Evolutionary conservation across 2,329 filamentous ascomycete species (phyloP).

Genomic region (Elsinoe australis): DNA sequence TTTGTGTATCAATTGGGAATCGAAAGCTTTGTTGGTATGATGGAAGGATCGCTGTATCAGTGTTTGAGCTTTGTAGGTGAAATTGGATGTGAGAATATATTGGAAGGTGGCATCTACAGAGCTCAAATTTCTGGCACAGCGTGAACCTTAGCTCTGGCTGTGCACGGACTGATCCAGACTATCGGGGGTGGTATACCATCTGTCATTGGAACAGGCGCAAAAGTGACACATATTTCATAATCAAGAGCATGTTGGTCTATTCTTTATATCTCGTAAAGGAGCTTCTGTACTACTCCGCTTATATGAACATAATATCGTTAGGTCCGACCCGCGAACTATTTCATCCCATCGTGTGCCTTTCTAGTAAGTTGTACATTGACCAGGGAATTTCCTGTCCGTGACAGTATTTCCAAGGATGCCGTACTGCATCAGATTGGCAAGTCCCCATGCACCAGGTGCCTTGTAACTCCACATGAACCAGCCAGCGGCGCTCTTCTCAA

Average conservation of each 20-base stretch:
- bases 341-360: not conserved
- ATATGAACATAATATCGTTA: conserved; percentile 2
- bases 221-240: not conserved
- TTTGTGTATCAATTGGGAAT: not conserved
- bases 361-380: conserved; percentile 24
- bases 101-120: too few species aligned
- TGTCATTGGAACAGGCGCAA: too few species aligned
- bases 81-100: too few species aligned
- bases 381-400: conserved; percentile 26
- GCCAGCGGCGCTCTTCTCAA: conserved; percentile 34
- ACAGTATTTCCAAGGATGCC: conserved; percentile 36
- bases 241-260: not conserved
- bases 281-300: too few species aligned
- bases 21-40: too few species aligned
- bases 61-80: not conserved
- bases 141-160: too few species aligned
- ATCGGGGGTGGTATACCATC: too few species aligned
- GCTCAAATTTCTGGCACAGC: too few species aligned
- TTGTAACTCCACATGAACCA: conserved; percentile 41
- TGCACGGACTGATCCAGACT: too few species aligned
- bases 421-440: conserved; percentile 34
- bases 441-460: conserved; percentile 37
- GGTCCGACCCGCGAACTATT: conserved; percentile 3
- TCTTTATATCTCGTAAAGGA: too few species aligned
- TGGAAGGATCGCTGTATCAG: too few species aligned